Evolutionary conservation across 352 stramenopile species (phyloP).

Genomic region (Globisporangium solare): DNA sequence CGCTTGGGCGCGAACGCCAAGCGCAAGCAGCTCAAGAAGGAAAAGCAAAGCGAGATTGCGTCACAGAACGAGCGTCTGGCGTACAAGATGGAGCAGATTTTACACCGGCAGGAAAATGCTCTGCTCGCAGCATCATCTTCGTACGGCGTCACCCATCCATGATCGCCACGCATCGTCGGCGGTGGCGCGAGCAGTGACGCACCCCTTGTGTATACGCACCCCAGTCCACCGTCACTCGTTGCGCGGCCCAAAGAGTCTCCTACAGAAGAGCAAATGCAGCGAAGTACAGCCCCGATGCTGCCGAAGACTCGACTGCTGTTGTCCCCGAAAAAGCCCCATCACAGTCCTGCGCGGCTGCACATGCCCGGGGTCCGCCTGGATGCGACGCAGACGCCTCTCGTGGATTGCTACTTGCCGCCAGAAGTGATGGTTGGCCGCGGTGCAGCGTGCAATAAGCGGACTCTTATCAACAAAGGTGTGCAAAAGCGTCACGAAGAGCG

Average conservation of each 20-base stretch:
- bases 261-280: not conserved
- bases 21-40: constrained; percentile 49
- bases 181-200: not conserved
- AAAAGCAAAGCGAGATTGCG: constrained; percentile 59
- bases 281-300: not conserved
- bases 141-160: not conserved
- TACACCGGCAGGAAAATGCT: constrained; percentile 57
- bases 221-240: not conserved
- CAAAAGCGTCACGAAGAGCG: constrained; percentile 41
- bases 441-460: constrained; percentile 66
- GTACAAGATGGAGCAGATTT: constrained; percentile 70
- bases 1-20: constrained; percentile 60
- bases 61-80: constrained; percentile 66
- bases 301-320: constrained; percentile 12
- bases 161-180: not conserved
- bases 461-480: constrained; percentile 54
- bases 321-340: constrained; percentile 23
- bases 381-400: constrained; percentile 55
- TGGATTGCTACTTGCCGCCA: constrained; percentile 73
- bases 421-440: constrained; percentile 53
- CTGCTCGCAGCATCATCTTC: constrained; percentile 33
- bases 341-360: constrained; percentile 49
- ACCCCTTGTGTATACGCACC: not conserved
- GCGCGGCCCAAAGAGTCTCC: not conserved
- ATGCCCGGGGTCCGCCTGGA: constrained; percentile 70